Base-by-base conservation (phyloP, 2,329 filamentous ascomycete genomes). In the Botrytis cinerea region DNA sequence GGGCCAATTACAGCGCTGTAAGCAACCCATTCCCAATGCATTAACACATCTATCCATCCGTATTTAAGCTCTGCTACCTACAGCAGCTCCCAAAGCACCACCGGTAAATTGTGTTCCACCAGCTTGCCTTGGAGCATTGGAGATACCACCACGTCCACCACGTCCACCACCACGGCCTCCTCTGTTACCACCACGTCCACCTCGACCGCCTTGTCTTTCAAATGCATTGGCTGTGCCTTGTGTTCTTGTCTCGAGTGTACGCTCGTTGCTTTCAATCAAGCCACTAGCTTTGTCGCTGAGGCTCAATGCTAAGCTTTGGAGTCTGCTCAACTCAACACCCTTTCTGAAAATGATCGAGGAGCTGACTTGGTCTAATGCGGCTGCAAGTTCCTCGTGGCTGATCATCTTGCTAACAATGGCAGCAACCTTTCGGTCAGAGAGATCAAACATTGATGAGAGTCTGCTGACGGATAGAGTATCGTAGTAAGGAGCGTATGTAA, bases 341-440 rank as follows among this genome's bases (percentile, higher is more conserved):
- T 99, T 98, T 84, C 96, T 92, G 93, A 99, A 99, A 85, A 98
- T 96, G 84, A 99, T 94, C 70, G 94, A 97, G 78, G 93, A 91
- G 80, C 97, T 98, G 84, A 99, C 95, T 85, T 99, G 96, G 86
- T 99, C 97, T 43, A 99, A 90, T 54, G 96, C 97, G 61, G 96
- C 96, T 16, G 93, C 93, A 68, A 99, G 91, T 84, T 99, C 96
- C 85, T 99, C 96, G 86, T 99, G 96, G 80, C 94, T 97, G 83
- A 99, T 98, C 96, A 99, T 99, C 87, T 97, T 97, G 88, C 94
- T 97, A 81, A 99, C 91, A 73, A 99, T 91, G 51, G 96, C 94
- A n/a, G 93, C 87, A 70, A 98, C 95, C 88, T 98, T 98, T 85
- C 92, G 90, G 79, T 92, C 86, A 73, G 95, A 89, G 38, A 99